Evolutionary conservation across 164 flowering plant genomes (phyloP), one percentile per base, ranked within the genome.

Genomic region (Santalum album): DNA sequence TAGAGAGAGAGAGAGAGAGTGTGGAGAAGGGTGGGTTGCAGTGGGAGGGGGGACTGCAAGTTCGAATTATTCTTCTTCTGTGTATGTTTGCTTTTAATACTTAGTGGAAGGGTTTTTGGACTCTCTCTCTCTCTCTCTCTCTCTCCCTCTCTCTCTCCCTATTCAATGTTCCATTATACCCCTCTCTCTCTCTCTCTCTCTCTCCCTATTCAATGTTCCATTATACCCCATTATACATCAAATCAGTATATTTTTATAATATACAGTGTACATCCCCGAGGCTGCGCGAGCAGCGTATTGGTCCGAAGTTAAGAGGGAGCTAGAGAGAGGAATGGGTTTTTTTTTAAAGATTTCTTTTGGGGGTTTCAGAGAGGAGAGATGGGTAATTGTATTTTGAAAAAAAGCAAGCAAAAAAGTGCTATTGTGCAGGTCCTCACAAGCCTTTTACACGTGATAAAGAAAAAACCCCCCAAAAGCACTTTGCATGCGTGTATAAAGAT

Each of bases 11-110:
- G 52, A 40, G 24, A 51, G 49, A 46, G 39, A 21, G 58, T 46
- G 32, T 50, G 68, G 67, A 58, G 63, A 46, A 56, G 64, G 34
- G 34, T 4, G 34, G 6, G 4, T 9, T 29, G 52, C 62, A 64
- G 75, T 68, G 63, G 54, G 55, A 54, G 64, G 51, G 72, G 23
- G 58, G 60, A 67, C 79, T 64, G 80, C 76, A 75, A 78, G 75
- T 83, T 86, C 90, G 81, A 81, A 83, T 78, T 78, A 77, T 81
- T 76, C 81, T 80, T 78, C 78, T 75, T 72, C 73, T 48, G 57
- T 68, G 72, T 75, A 74, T 77, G 65, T 57, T 69, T 74, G 75
- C 74, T 64, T 75, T 74, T 60, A 19, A 73, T 54, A 49, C 62
- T 46, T 63, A 60, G 60, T 54, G 24, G n/a, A n/a, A n/a, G 55